phyloP scores from a whole-genome alignment of 2,329 filamentous ascomycete species.

The Ophiostoma ips region DNA sequence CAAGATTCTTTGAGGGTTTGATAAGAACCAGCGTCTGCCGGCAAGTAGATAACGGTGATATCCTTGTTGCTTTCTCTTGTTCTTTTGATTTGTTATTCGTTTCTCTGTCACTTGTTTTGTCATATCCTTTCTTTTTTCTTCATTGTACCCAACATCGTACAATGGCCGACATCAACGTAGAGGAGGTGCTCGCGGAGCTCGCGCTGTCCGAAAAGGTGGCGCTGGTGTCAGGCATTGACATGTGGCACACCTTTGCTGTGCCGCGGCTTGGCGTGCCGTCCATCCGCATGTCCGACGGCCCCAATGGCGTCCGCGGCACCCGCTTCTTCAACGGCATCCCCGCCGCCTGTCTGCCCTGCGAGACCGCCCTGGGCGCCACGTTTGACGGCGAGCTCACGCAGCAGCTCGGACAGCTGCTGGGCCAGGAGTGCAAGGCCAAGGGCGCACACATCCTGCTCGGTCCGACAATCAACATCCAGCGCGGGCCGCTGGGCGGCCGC shows the following conservation, averaged over 20 bases:
- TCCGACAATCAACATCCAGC: conserved; percentile 34
- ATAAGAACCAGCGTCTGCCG: no score
- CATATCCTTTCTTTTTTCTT: background rate
- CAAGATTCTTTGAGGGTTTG: no score
- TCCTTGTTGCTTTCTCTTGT: no score
- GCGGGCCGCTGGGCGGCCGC: conserved; percentile 25
- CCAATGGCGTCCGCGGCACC: conserved; percentile 22
- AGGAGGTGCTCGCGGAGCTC: conserved; percentile 7
- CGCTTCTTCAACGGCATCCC: conserved; percentile 24
- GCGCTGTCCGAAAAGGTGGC: conserved; percentile 7
- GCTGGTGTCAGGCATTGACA: conserved; percentile 17
- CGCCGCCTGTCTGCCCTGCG: conserved; percentile 31
- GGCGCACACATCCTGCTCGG: conserved; percentile 56
- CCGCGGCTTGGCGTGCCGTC: conserved; percentile 19
- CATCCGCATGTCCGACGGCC: conserved; percentile 22
- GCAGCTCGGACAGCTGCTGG: conserved; percentile 51
- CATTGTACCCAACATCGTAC: background rate
- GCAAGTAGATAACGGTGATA: no score
- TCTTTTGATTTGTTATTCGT: no score
- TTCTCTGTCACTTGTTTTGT: background rate
- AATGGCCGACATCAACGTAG: conserved; percentile 3
- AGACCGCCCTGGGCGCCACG: conserved; percentile 41
- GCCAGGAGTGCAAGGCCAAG: conserved; percentile 50
- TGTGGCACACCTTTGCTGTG: conserved; percentile 21
- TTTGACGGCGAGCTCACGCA: conserved; percentile 52